Evolutionary conservation across 768 basidiomycete genomes (phyloP).

Genomic region (Boletus sp.): DNA sequence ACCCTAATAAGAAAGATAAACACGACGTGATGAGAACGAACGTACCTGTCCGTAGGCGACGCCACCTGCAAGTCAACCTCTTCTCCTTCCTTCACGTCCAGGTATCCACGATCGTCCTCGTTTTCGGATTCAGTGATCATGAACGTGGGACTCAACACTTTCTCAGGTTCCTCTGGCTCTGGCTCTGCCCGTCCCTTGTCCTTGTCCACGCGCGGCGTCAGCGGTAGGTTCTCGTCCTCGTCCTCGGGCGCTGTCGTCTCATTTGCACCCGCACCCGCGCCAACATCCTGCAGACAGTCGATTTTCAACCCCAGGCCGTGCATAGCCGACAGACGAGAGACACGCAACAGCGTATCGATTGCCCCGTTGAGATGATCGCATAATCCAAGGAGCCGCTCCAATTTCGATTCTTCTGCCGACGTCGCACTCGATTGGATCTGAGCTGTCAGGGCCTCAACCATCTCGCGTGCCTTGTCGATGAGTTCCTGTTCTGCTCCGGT

Average conservation of each 20-base stretch:
- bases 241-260: background rate
- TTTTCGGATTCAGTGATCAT: conserved; percentile 52
- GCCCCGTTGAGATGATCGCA: conserved; percentile 69
- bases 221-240: conserved; percentile 36
- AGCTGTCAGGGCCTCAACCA: conserved; percentile 46
- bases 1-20: background rate
- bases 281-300: too few relatives aligned
- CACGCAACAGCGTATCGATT: conserved; percentile 48
- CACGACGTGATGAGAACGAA: background rate
- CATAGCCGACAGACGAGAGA: conserved; percentile 33
- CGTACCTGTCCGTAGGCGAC: conserved; percentile 50
- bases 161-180: conserved; percentile 65
- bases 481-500: too few relatives aligned
- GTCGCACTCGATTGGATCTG: conserved; percentile 45
- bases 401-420: conserved; percentile 49
- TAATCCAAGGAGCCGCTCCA: conserved; percentile 67
- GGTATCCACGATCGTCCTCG: conserved; percentile 38
- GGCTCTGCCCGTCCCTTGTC: conserved; percentile 74
- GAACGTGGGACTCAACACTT: conserved; percentile 69
- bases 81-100: conserved; percentile 38
- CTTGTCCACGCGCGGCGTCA: conserved; percentile 71
- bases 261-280: too few relatives aligned
- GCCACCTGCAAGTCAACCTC: conserved; percentile 21
- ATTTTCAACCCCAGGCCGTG: too few relatives aligned
- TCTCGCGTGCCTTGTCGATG: too few relatives aligned